These are phyloP conservation scores for Russula ochroleuca DNA, from an alignment of 768 basidiomycete genomes.

Conservation along the genomic window DNA sequence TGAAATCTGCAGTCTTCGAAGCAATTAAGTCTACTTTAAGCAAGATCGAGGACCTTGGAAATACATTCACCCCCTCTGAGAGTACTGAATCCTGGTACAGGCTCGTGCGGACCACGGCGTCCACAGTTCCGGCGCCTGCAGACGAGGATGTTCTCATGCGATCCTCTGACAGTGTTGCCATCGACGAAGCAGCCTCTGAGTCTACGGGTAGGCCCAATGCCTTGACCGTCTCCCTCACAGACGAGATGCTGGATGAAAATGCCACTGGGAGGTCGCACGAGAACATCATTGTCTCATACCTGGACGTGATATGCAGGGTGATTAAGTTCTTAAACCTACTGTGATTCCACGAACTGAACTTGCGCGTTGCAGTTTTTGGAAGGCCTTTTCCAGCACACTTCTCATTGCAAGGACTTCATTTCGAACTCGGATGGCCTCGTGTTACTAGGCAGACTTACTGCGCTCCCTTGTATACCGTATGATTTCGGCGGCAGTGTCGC, in stretches of 20 bases:
- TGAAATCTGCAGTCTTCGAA: conserved; percentile 77
- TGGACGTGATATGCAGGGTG: conserved; percentile 77
- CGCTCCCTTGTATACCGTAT: conserved; percentile 82
- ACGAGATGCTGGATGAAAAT: conserved; percentile 18
- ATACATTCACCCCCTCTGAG: conserved; percentile 49
- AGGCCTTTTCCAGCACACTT: conserved; percentile 88
- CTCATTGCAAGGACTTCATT: conserved; percentile 89
- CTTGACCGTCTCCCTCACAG: conserved; percentile 10
- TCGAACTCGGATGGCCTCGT: conserved; percentile 66
- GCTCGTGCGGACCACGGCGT: conserved; percentile 35
- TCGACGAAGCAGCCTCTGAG: conserved; percentile 14
- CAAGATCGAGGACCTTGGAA: conserved; percentile 72
- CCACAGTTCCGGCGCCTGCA: background rate
- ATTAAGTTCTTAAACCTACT: conserved; percentile 29
- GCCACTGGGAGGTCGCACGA: conserved; percentile 51
- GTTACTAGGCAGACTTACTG: conserved; percentile 69
- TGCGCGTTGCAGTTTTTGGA: conserved; percentile 69
- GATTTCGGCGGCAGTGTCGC: conserved; percentile 82
- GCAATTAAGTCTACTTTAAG: conserved; percentile 65
- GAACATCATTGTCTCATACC: conserved; percentile 70
- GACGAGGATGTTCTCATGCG: conserved; percentile 27
- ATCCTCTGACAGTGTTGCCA: conserved; percentile 11
- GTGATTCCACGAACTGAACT: conserved; percentile 5
- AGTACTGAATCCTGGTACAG: conserved; percentile 66
- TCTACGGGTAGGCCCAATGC: conserved; percentile 12